These are phyloP conservation scores for Termitomyces sp. DNA, from an alignment of 1,284 basidiomycete genomes.

Conservation along the genomic window DNA sequence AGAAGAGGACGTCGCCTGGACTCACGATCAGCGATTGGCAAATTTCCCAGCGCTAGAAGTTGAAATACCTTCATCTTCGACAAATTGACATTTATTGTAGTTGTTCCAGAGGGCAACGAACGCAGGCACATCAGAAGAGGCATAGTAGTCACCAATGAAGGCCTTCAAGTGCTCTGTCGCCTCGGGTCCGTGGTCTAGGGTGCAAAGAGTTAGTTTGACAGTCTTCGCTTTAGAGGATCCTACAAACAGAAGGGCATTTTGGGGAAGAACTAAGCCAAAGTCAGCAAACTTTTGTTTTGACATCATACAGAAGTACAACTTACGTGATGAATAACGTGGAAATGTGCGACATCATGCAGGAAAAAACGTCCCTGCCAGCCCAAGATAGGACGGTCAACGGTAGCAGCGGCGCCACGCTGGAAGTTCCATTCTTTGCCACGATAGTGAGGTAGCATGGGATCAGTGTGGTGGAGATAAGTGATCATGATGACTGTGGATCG, in stretches of 20 bases:
- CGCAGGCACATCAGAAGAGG: constrained; percentile 40
- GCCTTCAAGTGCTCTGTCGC: constrained; percentile 47
- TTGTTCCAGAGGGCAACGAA: constrained; percentile 54
- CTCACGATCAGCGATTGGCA: not conserved
- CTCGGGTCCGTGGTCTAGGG: constrained; percentile 42
- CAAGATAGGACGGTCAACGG: constrained; percentile 43
- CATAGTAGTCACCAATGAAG: constrained; percentile 52
- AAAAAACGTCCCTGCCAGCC: constrained; percentile 53
- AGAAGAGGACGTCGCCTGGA: constrained; percentile 53
- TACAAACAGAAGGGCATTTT: constrained; percentile 47
- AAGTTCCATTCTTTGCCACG: constrained; percentile 52
- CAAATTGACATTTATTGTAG: constrained; percentile 62
- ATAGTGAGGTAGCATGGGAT: constrained; percentile 46
- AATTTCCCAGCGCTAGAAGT: not conserved
- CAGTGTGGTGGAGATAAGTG: constrained; percentile 52
- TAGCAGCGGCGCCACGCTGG: constrained; percentile 44
- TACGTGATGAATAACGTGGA: constrained; percentile 46
- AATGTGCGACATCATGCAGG: constrained; percentile 48
- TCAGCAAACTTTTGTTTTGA: not conserved
- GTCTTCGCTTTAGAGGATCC: not conserved
- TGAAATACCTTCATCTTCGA: constrained; percentile 46
- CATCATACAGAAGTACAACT: constrained; percentile 7
- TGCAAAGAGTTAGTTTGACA: not conserved
- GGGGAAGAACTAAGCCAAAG: constrained; percentile 38
- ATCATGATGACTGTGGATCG: constrained; percentile 50